Percentiles rank a stretch among this genome's conserved stretches.
Evolutionary conservation across 2,329 filamentous ascomycete species (phyloP).

Genomic region (Ophiostoma himal-ulmi): DNA sequence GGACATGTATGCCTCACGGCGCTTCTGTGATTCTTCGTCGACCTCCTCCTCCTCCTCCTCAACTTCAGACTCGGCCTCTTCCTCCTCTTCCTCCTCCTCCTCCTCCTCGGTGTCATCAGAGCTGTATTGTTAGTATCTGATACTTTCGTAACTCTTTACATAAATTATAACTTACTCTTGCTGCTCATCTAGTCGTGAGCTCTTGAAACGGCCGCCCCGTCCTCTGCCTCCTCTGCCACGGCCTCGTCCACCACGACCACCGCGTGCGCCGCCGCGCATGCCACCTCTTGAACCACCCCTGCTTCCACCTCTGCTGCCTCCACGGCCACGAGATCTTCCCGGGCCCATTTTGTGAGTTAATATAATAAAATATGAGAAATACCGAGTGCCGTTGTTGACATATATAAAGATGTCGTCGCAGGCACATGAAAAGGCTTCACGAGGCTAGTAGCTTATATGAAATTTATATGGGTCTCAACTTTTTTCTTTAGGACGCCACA

Average conservation of each 20-base stretch:
- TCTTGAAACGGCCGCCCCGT: conserved; percentile 41
- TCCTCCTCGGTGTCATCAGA: conserved; percentile 12
- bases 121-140: conserved; percentile 14
- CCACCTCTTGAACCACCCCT: conserved; percentile 31
- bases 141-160: background rate
- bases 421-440: conserved; percentile 21
- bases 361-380: background rate
- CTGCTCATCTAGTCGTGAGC: conserved; percentile 41
- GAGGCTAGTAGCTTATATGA: conserved; percentile 18
- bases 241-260: conserved; percentile 26
- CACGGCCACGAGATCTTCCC: conserved; percentile 30
- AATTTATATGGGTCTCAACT: conserved; percentile 12
- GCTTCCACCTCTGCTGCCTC: conserved; percentile 33
- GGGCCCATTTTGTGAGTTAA: conserved; percentile 32
- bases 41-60: conserved; percentile 41
- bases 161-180: conserved; percentile 36
- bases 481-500: conserved; percentile 19
- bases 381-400: background rate
- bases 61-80: conserved; percentile 29
- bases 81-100: conserved; percentile 28
- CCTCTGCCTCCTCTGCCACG: conserved; percentile 27
- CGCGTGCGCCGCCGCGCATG: conserved; percentile 20
- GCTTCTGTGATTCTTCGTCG: conserved; percentile 41
- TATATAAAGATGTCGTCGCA: background rate
- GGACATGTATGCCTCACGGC: conserved; percentile 45